Base-by-base conservation (phyloP, 169 alveolate genomes). In the Plasmodium malariae region DNA sequence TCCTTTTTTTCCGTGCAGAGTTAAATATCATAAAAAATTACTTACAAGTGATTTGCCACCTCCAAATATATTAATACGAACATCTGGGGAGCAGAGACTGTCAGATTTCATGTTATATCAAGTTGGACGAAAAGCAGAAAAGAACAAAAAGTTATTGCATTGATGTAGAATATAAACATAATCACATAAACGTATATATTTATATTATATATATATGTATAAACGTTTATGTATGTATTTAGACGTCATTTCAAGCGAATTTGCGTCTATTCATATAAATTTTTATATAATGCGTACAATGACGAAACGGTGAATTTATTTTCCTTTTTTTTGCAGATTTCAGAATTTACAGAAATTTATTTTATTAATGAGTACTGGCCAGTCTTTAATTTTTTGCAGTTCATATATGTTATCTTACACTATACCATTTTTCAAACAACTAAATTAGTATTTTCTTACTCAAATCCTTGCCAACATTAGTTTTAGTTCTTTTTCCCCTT, bases 41-140 rank as follows among this genome's bases (percentile, higher is more conserved):
- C 92, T 80, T 37, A 74, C 95, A 30, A 88, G 96, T 63, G 87
- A 88, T 59, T 32, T 63, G 14, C 95, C 96, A 30, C 96, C 95
- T 11, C 98, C 98, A n/a, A 91, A 96, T 21, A 78, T 96, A 48
- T 74, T 96, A 30, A 94, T 96, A 40, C 91, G 98, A 71, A 96
- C 98, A 2, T 96, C 98, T 2, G 98, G 98, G 0, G 98, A 93
- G 59, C 89, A 97, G 51, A 72, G 98, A 43, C 93, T 96, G 24
- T 96, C 98, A 6, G 98, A 96, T 74, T 96, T 96, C 73, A 93
- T 96, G 63, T 63, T 96, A 34, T 96, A 95, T 83, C 98, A 96
- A 87, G 97, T 93, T 70, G 24, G 94, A 1, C 48, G 5, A 21
- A 49, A 26, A 43, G 0, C 14, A 55, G 49, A 55, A 37, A 73